A percentile compares a stretch with the other conserved stretches of the same genome.
Evolutionary conservation across 768 basidiomycete species (phyloP).

Genomic region (Tulasnella sp.): DNA sequence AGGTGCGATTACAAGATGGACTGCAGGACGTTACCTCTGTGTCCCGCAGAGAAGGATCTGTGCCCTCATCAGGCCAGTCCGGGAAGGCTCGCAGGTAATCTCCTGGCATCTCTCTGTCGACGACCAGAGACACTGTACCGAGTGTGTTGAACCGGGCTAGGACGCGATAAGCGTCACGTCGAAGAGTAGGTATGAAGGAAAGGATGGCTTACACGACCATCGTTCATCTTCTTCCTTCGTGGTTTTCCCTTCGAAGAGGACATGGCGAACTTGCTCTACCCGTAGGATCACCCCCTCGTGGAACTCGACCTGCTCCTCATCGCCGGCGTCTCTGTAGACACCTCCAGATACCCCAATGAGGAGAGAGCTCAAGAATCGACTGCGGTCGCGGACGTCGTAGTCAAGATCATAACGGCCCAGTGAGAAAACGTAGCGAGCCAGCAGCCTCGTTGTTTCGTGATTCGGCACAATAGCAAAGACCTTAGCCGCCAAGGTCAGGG

Average conservation of each 20-base stretch:
- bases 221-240: constrained; percentile 34
- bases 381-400: constrained; percentile 86
- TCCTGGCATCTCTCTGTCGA: constrained; percentile 40
- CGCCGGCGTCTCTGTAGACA: constrained; percentile 19
- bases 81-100: constrained; percentile 42
- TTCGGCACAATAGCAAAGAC: constrained; percentile 53
- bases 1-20: background rate
- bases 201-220: constrained; percentile 26
- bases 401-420: constrained; percentile 79
- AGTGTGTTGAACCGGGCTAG: constrained; percentile 29
- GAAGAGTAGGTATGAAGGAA: background rate
- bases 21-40: constrained; percentile 21
- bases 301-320: constrained; percentile 34
- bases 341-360: constrained; percentile 38
- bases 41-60: constrained; percentile 64
- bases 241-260: constrained; percentile 68
- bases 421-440: constrained; percentile 62
- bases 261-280: constrained; percentile 65
- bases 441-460: constrained; percentile 29
- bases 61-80: constrained; percentile 82
- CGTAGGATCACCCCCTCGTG: constrained; percentile 64
- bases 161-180: constrained; percentile 10
- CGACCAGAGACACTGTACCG: constrained; percentile 55
- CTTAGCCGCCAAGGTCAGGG: constrained; percentile 77
- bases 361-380: constrained; percentile 62